Evolutionary conservation across 805 yeast genomes (phyloP), one percentile per base, ranked within the genome.

Genomic region (Metschnikowia bowlesiae): DNA sequence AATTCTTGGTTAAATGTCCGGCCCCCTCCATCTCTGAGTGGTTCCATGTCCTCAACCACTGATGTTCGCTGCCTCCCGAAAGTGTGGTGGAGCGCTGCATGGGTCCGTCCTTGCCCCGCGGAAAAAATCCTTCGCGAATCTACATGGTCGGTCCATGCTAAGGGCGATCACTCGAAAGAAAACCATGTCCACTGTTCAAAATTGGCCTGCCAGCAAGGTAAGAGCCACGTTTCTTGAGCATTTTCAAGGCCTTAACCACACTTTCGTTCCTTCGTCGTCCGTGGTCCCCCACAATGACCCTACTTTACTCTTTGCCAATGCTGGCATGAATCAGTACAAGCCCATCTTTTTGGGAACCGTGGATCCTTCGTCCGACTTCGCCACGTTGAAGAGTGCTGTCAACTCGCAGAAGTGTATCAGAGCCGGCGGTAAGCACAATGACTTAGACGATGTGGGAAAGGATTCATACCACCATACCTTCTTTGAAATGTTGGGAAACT

Each of bases 281-380:
- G 98, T 92, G 30, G 85, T 94, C 53, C 99, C 99, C 48, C 96
- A 86, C 68, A 97, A 94, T 73, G 99, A 94, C 67, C 99, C 99
- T 47, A 92, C 98, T 28, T 79, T 94, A 54, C 76, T 94, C 55
- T 94, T 94, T 66, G 96, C 99, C 65, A 94, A 94, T 67, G 99
- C 99, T 52, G 99, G 98, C 72, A 94, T 94, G 99, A 94, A 94
- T 74, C 99, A 94, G 76, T 94, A 91, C 73, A 94, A 94, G 71
- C 96, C 99, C 11, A 94, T 94, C 60, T 94, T 94, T 69, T 76
- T 91, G 64, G 99, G 99, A 49, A 91, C 97, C 8, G 97, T 90
- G 43, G 98, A 94, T 61, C 99, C 99, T 32, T 76, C 92, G 22
- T 84, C 94, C 40, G 94, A 90, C 44, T 87, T 92, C 64, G 85